Evolutionary conservation across 2,329 filamentous ascomycete species (phyloP).

Genomic region (Trichothecium sympodiale): DNA sequence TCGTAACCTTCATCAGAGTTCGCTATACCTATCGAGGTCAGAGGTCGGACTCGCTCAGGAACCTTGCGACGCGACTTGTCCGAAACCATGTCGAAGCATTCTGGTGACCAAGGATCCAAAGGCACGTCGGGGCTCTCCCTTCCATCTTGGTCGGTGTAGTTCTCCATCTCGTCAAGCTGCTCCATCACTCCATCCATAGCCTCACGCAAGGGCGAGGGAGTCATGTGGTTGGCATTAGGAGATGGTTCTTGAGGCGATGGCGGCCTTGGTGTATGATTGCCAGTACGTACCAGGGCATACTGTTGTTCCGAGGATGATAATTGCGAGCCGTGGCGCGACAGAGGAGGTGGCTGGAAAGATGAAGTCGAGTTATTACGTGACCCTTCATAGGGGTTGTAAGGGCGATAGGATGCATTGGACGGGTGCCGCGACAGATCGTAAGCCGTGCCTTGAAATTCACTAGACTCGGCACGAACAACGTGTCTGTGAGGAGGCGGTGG

Average conservation of each 20-base stretch:
- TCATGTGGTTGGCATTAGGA: conserved; percentile 47
- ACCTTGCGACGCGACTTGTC: conserved; percentile 14
- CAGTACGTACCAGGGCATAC: conserved; percentile 9
- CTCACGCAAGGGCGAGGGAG: conserved; percentile 81
- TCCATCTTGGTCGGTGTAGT: conserved; percentile 2
- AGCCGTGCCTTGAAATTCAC: conserved; percentile 4
- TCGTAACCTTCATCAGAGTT: conserved; percentile 50
- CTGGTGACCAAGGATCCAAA: conserved; percentile 78
- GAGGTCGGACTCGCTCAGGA: conserved; percentile 31
- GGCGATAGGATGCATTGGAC: conserved; percentile 26
- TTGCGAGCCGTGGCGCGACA: conserved; percentile 27
- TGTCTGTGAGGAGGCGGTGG: conserved; percentile 80
- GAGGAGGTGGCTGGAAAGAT: conserved; percentile 19
- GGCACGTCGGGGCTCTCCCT: conserved; percentile 30
- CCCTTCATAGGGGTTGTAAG: conserved; percentile 14
- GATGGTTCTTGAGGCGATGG: conserved; percentile 41
- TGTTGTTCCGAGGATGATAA: conserved; percentile 15
- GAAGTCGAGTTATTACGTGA: conserved; percentile 23
- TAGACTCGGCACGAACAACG: conserved; percentile 20
- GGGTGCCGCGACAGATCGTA: conserved; percentile 15
- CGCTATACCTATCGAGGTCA: conserved; percentile 64
- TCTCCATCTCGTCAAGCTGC: conserved; percentile 70
- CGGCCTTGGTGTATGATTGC: conserved; percentile 28
- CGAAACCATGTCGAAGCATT: conserved; percentile 58
- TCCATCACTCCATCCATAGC: conserved; percentile 99